Conservation (phyloP, 345 rosid genomes). For the Pugionium dolabratum region DNA sequence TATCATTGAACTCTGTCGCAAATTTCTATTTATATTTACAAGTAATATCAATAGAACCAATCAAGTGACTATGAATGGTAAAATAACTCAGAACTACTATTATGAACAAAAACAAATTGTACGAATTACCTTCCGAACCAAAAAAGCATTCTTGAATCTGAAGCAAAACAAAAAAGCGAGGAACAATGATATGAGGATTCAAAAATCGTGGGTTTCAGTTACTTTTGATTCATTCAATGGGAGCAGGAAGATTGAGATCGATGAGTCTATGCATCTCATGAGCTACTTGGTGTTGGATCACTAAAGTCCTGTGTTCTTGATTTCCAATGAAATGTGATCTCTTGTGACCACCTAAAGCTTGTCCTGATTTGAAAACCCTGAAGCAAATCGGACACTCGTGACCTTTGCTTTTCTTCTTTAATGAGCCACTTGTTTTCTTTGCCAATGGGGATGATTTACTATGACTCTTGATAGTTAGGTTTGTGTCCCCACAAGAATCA, state of each 20-base stretch:
- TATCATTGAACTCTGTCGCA: no score
- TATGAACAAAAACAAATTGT: no score
- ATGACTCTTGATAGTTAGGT: slow-evolving; percentile 33
- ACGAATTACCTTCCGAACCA: slow-evolving; percentile 29
- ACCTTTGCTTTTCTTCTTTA: slow-evolving; percentile 59
- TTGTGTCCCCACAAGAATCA: slow-evolving; percentile 47
- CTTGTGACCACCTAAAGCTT: slow-evolving; percentile 96
- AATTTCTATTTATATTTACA: no score
- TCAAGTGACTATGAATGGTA: no score
- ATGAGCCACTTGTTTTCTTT: slow-evolving; percentile 39
- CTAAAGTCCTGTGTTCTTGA: slow-evolving; percentile 54
- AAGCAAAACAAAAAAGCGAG: slow-evolving; percentile 9
- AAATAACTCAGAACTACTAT: no score
- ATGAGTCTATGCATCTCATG: slow-evolving; percentile 54
- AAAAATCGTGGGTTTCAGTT: no score
- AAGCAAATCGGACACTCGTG: slow-evolving; percentile 92
- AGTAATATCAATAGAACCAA: no score
- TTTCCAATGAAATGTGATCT: slow-evolving; percentile 88
- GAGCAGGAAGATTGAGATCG: slow-evolving; percentile 93
- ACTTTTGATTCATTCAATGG: slow-evolving; percentile 41
- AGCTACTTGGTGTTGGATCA: slow-evolving; percentile 50
- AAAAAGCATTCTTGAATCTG: slow-evolving; percentile 26
- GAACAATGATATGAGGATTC: no score
- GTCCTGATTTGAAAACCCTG: slow-evolving; percentile 86
- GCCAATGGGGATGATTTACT: slow-evolving; percentile 41